Conservation (phyloP, 176 grass and related monocot genomes). For the Oryza glumipatula region DNA sequence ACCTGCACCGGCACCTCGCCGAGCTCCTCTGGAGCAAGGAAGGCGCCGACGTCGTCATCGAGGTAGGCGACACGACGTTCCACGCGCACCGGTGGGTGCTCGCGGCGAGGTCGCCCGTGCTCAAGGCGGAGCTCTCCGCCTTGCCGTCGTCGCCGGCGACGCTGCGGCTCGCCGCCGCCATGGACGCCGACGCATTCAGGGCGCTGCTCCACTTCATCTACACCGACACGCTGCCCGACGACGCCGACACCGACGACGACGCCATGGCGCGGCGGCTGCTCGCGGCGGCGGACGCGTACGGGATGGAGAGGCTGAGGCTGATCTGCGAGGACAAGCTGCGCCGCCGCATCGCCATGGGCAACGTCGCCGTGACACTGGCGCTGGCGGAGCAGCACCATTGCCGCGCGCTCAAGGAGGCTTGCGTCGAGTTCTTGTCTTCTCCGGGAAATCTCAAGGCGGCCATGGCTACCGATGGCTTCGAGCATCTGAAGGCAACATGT, state of each 20-base stretch:
- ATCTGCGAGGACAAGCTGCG: neutral
- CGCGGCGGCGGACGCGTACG: neutral
- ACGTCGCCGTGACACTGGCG: neutral
- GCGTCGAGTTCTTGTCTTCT: neutral
- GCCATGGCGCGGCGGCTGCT: constrained; percentile 8
- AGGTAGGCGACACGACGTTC: neutral
- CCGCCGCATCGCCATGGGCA: neutral
- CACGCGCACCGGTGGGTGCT: neutral
- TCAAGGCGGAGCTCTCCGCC: neutral
- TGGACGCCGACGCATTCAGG: neutral
- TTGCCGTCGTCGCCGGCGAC: neutral
- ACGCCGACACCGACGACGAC: neutral
- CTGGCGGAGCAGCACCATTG: neutral
- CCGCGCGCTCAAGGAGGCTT: neutral
- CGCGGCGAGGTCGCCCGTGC: neutral
- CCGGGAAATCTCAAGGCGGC: constrained; percentile 1
- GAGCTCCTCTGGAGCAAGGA: neutral
- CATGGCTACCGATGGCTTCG: neutral
- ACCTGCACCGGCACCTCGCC: neutral
- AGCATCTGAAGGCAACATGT: neutral
- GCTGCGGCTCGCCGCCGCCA: neutral
- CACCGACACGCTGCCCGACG: neutral
- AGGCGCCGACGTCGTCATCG: neutral
- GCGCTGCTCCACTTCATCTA: neutral
- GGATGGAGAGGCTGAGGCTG: no score